phyloP scores from a whole-genome alignment of 164 flowering plant genomes.

The Macadamia tetraphylla region DNA sequence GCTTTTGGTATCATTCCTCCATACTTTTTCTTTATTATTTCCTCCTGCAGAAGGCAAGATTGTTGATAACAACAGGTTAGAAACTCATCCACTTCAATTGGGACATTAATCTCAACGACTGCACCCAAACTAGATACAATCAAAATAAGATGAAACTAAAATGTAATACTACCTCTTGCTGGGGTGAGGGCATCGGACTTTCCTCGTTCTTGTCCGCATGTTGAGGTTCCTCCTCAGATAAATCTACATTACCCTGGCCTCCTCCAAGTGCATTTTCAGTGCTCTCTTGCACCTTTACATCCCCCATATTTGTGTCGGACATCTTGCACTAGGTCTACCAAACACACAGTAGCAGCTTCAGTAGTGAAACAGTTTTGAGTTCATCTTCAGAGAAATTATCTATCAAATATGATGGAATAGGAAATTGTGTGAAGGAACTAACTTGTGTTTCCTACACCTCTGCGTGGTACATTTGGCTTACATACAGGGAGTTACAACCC shows the following conservation, averaged over 20 bases:
- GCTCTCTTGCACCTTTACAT: slow-evolving; percentile 26
- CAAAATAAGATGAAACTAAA: background rate
- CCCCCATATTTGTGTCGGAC: slow-evolving; percentile 20
- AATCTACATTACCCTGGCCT: slow-evolving; percentile 15
- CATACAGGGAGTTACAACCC: no score
- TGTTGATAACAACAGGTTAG: background rate
- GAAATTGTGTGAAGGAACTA: no score
- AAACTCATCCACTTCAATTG: background rate
- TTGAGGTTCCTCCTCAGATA: slow-evolving; percentile 20
- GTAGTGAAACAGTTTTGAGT: background rate
- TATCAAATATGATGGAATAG: background rate
- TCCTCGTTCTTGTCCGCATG: slow-evolving; percentile 19
- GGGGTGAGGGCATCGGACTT: slow-evolving; percentile 27
- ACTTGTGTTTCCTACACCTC: no score
- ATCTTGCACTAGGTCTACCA: background rate
- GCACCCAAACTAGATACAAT: background rate
- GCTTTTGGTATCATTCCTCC: slow-evolving; percentile 79
- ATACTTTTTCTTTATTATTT: slow-evolving; percentile 67
- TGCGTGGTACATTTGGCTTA: no score
- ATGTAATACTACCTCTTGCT: slow-evolving; percentile 32
- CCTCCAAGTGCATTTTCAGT: background rate
- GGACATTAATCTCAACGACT: background rate
- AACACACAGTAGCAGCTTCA: background rate
- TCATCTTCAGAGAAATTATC: background rate
- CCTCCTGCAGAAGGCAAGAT: slow-evolving; percentile 52